Conservation (phyloP, 352 stramenopile species). For the Phytopythium sindhum region DNA sequence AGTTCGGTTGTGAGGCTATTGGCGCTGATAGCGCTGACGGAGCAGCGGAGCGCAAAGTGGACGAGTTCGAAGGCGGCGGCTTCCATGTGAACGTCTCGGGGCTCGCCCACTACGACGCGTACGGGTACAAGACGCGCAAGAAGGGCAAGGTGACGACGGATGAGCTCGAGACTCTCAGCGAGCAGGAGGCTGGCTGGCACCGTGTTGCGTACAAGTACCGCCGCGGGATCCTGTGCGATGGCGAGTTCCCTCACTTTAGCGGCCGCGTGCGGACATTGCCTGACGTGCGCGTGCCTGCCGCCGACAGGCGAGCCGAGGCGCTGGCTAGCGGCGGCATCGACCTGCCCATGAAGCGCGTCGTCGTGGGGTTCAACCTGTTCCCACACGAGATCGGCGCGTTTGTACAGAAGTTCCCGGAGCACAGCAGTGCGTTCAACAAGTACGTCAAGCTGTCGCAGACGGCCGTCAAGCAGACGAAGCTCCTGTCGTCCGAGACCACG, state of each 20-base stretch:
- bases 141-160: slow-evolving; percentile 41
- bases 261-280: slow-evolving; percentile 47
- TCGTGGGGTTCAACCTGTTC: slow-evolving; percentile 79
- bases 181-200: slow-evolving; percentile 37
- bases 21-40: neutral
- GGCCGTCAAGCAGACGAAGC: slow-evolving; percentile 39
- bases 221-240: slow-evolving; percentile 63
- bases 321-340: neutral
- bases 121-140: slow-evolving; percentile 65
- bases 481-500: slow-evolving; percentile 16
- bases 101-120: slow-evolving; percentile 50
- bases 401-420: slow-evolving; percentile 58
- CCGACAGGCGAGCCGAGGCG: slow-evolving; percentile 5
- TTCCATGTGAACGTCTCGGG: slow-evolving; percentile 57
- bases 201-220: slow-evolving; percentile 48
- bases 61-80: slow-evolving; percentile 40
- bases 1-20: neutral
- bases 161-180: slow-evolving; percentile 29
- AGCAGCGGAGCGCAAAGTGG: slow-evolving; percentile 8
- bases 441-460: slow-evolving; percentile 73
- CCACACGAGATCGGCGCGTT: slow-evolving; percentile 60
- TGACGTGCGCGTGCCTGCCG: neutral
- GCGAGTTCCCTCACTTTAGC: slow-evolving; percentile 70
- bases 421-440: slow-evolving; percentile 65
- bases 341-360: slow-evolving; percentile 44